Conservation (phyloP, 495 filamentous ascomycete species). For the Hypoxylon subgilvum region DNA sequence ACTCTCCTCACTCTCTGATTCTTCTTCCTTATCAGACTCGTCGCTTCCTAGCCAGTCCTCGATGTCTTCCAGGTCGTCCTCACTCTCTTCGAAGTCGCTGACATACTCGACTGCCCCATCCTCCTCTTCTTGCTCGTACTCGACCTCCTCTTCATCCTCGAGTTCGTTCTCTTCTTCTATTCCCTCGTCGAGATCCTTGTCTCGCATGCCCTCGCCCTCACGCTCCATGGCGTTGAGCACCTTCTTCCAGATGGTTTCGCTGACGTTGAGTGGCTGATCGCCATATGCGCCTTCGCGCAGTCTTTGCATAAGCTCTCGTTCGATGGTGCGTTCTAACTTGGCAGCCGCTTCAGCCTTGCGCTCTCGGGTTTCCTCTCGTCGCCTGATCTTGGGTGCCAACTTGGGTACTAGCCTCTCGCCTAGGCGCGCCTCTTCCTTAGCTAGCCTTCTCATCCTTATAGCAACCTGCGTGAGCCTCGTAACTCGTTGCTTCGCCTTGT, state of each 20-base stretch:
- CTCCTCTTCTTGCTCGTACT: conserved; percentile 68
- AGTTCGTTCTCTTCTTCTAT: conserved; percentile 82
- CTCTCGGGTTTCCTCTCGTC: conserved; percentile 88
- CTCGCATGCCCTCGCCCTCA: conserved; percentile 79
- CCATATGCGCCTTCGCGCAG: conserved; percentile 93
- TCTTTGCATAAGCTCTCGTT: conserved; percentile 92
- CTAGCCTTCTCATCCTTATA: conserved; percentile 81
- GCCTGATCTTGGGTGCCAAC: conserved; percentile 88
- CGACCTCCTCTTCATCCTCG: conserved; percentile 69
- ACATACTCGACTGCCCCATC: conserved; percentile 88
- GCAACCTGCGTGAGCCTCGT: conserved; percentile 92
- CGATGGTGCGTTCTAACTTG: conserved; percentile 94
- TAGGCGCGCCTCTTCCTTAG: conserved; percentile 86
- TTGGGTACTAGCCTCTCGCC: conserved; percentile 89
- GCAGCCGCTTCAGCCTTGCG: conserved; percentile 92
- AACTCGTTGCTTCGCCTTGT: conserved; percentile 95
- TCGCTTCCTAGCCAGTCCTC: conserved; percentile 59
- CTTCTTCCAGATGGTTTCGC: conserved; percentile 96
- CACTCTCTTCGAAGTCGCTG: conserved; percentile 61
- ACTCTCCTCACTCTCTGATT: conserved; percentile 54
- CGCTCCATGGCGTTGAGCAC: conserved; percentile 89
- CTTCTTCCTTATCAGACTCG: conserved; percentile 55
- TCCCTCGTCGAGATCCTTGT: conserved; percentile 84
- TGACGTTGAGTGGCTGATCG: conserved; percentile 90
- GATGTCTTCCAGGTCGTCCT: conserved; percentile 57